A percentile compares a stretch with the other conserved stretches of the same genome.
These are phyloP conservation scores for Sesbania bispinosa DNA, from an alignment of 306 rosid species.

Conservation along the genomic window DNA sequence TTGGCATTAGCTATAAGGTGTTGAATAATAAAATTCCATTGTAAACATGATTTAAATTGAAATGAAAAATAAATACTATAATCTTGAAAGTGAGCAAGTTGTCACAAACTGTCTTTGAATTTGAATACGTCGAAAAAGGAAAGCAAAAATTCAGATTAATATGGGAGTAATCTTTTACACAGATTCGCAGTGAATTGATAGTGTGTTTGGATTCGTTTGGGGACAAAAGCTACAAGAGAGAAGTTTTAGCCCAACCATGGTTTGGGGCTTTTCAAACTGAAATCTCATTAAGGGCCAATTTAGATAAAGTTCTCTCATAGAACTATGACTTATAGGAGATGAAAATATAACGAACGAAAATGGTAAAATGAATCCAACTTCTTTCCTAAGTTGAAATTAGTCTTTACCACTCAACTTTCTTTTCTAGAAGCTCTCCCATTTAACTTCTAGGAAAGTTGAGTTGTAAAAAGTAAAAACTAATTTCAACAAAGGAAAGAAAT, in stretches of 20 bases:
- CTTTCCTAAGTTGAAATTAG: too few relatives aligned
- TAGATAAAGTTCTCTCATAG: too few relatives aligned
- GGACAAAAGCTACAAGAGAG: neutral
- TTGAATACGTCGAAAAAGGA: neutral
- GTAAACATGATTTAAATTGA: neutral
- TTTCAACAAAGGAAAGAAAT: too few relatives aligned
- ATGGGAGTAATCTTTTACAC: neutral
- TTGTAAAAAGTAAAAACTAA: too few relatives aligned
- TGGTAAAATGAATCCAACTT: too few relatives aligned
- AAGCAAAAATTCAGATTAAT: neutral
- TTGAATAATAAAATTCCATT: slow-evolving; percentile 15
- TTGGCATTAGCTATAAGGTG: neutral
- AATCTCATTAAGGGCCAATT: too few relatives aligned
- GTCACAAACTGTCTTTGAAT: neutral
- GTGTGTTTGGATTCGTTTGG: neutral
- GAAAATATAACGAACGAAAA: too few relatives aligned
- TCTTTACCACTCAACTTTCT: too few relatives aligned
- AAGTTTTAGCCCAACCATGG: neutral
- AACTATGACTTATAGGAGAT: too few relatives aligned
- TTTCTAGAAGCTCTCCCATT: too few relatives aligned
- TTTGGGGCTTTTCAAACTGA: neutral
- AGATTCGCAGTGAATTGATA: neutral
- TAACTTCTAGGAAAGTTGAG: too few relatives aligned
- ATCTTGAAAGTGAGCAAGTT: neutral
- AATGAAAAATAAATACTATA: neutral